A percentile compares a stretch with the other conserved stretches of the same genome.
phyloP scores from a whole-genome alignment of 1,139 yeast genomes.

The Blastobotrys apis region DNA sequence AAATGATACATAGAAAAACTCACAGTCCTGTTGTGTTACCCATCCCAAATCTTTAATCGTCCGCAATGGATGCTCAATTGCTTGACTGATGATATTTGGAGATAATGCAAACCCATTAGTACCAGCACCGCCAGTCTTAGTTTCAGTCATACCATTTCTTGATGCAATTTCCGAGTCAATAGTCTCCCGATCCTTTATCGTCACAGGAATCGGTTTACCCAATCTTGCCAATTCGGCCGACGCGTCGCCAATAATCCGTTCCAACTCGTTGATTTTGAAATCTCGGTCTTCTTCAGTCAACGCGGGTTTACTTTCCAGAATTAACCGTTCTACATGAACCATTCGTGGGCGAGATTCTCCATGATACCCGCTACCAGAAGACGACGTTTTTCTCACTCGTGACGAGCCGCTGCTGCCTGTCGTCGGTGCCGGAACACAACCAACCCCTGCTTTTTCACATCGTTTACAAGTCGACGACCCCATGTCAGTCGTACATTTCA shows the following conservation, averaged over 20 bases:
- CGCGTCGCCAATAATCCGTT: conserved; percentile 6
- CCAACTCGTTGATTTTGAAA: conserved; percentile 1
- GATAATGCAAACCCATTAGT: too few species aligned
- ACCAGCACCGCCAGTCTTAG: neutral
- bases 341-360: neutral
- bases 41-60: conserved; percentile 39
- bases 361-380: neutral
- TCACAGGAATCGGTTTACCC: conserved; percentile 12
- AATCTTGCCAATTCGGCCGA: conserved; percentile 26
- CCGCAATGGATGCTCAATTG: conserved; percentile 30
- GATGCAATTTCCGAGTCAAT: neutral
- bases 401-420: too few species aligned
- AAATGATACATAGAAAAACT: conserved; percentile 38
- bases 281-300: conserved; percentile 5
- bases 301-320: neutral
- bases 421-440: conserved; percentile 9
- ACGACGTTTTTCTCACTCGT: neutral
- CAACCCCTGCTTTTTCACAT: conserved; percentile 7
- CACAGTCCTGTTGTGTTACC: conserved; percentile 31
- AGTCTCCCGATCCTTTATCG: neutral
- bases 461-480: conserved; percentile 3
- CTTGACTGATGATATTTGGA: neutral
- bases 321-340: conserved; percentile 6
- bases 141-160: neutral
- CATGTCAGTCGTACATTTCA: conserved; percentile 9